Evolutionary conservation across 2,329 filamentous ascomycete genomes (phyloP).

Genomic region (Fusarium nelsonii): DNA sequence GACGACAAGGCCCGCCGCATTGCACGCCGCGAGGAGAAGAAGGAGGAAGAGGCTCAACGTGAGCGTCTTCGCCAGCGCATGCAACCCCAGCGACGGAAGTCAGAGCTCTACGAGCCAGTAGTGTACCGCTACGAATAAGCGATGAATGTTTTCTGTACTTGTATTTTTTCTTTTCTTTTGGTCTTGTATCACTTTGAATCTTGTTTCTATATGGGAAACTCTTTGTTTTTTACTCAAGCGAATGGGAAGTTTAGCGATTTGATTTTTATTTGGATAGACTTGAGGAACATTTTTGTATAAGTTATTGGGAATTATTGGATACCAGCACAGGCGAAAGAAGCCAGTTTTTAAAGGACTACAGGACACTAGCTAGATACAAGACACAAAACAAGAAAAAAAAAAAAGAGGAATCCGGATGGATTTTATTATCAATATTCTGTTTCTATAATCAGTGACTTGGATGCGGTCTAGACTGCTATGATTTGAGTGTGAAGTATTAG

Average conservation of each 20-base stretch:
- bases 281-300: slow-evolving; percentile 12
- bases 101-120: slow-evolving; percentile 55
- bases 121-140: slow-evolving; percentile 57
- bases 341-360: slow-evolving; percentile 29
- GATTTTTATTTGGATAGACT: slow-evolving; percentile 19
- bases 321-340: slow-evolving; percentile 25
- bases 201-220: slow-evolving; percentile 17
- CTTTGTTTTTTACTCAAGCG: slow-evolving; percentile 5
- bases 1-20: slow-evolving; percentile 49
- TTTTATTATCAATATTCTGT: slow-evolving; percentile 24
- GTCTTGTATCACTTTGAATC: slow-evolving; percentile 41
- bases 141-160: not conserved
- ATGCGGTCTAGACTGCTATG: not conserved
- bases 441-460: not conserved
- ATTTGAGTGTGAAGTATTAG: no score
- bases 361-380: slow-evolving; percentile 39
- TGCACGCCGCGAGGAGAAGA: slow-evolving; percentile 47
- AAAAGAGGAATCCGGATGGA: slow-evolving; percentile 32
- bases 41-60: slow-evolving; percentile 56
- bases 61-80: slow-evolving; percentile 58
- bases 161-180: slow-evolving; percentile 24
- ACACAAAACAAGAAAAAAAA: slow-evolving; percentile 39
- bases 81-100: slow-evolving; percentile 54
- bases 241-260: slow-evolving; percentile 35
- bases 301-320: slow-evolving; percentile 23